Percentiles rank a stretch among this genome's conserved stretches.
Evolutionary conservation across 164 flowering plant genomes (phyloP).

Genomic region (Liriodendron chinense): DNA sequence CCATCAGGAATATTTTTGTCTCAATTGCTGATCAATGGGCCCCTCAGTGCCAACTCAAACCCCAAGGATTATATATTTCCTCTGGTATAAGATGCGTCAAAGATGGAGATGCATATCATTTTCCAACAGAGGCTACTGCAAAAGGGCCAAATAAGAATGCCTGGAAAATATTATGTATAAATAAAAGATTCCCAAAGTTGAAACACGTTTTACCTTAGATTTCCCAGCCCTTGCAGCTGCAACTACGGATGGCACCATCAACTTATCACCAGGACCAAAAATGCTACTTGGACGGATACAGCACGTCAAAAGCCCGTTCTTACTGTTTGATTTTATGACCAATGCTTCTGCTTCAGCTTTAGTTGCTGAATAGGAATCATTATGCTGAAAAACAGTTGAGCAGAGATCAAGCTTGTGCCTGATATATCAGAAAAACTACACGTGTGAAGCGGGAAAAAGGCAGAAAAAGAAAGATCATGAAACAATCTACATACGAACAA

Average conservation of each 20-base stretch:
- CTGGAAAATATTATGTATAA: too few species aligned
- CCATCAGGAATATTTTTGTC: too few species aligned
- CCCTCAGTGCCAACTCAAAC: not conserved
- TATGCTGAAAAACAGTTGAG: constrained; percentile 52
- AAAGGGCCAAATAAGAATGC: not conserved
- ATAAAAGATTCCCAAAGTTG: not conserved
- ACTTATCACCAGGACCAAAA: constrained; percentile 95
- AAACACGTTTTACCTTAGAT: constrained; percentile 57
- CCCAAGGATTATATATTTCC: not conserved
- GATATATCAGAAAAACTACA: too few species aligned
- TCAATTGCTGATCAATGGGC: too few species aligned
- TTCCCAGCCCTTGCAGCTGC: constrained; percentile 92
- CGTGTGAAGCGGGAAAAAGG: not conserved
- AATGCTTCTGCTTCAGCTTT: constrained; percentile 93
- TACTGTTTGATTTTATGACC: constrained; percentile 72
- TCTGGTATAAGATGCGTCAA: not conserved
- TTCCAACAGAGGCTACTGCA: not conserved
- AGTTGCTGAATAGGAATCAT: constrained; percentile 89
- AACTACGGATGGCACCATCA: constrained; percentile 87
- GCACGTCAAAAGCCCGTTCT: constrained; percentile 86
- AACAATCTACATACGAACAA: not conserved
- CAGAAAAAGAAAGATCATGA: not conserved
- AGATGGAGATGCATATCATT: not conserved
- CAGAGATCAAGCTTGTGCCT: not conserved
- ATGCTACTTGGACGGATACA: constrained; percentile 96